phyloP scores from a whole-genome alignment of 192 early-diverging fungal species.

The Coemansia brasiliensis region DNA sequence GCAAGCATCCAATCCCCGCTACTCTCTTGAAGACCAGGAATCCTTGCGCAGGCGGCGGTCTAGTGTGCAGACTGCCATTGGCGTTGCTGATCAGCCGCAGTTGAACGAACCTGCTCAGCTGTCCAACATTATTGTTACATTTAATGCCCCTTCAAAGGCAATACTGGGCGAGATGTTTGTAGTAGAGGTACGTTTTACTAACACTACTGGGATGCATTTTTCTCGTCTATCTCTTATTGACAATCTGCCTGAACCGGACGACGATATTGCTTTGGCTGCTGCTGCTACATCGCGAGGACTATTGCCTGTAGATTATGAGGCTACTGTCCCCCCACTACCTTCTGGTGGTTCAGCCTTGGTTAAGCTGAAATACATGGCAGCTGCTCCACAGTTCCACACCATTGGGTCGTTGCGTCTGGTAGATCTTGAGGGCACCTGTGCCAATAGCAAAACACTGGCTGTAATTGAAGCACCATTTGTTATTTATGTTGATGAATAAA shows the following conservation, averaged over 20 bases:
- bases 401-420: slow-evolving; percentile 26
- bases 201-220: slow-evolving; percentile 32
- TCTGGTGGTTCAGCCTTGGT: slow-evolving; percentile 37
- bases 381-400: slow-evolving; percentile 45
- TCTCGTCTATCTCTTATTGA: slow-evolving; percentile 31
- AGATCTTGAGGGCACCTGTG: slow-evolving; percentile 22
- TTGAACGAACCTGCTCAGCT: too few species aligned
- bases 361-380: slow-evolving; percentile 34
- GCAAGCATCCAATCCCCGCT: neutral
- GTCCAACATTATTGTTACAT: slow-evolving; percentile 17
- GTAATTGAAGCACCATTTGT: slow-evolving; percentile 43
- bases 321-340: slow-evolving; percentile 29
- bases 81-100: neutral
- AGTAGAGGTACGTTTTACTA: slow-evolving; percentile 31
- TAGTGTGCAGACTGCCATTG: slow-evolving; percentile 1
- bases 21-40: slow-evolving; percentile 6
- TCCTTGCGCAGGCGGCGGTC: slow-evolving; percentile 10
- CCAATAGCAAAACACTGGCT: slow-evolving; percentile 24
- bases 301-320: slow-evolving; percentile 14
- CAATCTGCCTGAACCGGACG: neutral
- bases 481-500: slow-evolving; percentile 29
- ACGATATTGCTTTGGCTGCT: neutral
- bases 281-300: slow-evolving; percentile 11
- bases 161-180: slow-evolving; percentile 25
- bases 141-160: slow-evolving; percentile 38